Conservation (phyloP, 169 alveolate species). For the Theileria sp. region DNA sequence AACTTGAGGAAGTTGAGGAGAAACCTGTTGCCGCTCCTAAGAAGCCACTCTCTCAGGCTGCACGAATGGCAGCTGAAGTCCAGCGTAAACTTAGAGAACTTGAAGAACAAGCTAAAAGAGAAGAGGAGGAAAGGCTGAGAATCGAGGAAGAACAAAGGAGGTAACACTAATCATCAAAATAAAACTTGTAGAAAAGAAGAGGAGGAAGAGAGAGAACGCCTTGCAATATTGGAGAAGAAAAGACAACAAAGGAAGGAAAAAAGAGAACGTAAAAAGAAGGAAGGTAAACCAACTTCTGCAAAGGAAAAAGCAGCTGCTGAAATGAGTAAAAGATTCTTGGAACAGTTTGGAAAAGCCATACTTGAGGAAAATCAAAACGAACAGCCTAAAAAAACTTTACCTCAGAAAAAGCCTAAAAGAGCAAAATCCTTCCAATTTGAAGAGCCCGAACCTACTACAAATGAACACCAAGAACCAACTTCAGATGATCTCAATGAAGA, state of each 20-base stretch:
- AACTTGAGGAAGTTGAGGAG: constrained; percentile 43
- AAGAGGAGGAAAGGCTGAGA: constrained; percentile 77
- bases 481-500: constrained; percentile 19
- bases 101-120: constrained; percentile 74
- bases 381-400: constrained; percentile 38
- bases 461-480: constrained; percentile 1
- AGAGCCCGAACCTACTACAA: constrained; percentile 30
- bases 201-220: constrained; percentile 52
- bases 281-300: constrained; percentile 79
- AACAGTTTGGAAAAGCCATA: constrained; percentile 71
- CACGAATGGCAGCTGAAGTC: constrained; percentile 82
- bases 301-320: constrained; percentile 78
- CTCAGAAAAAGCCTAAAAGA: constrained; percentile 21
- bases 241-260: constrained; percentile 78
- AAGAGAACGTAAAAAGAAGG: constrained; percentile 77
- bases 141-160: constrained; percentile 77
- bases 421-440: constrained; percentile 25
- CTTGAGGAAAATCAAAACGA: constrained; percentile 46
- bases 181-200: constrained; percentile 26
- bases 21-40: constrained; percentile 16
- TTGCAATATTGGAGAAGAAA: constrained; percentile 65
- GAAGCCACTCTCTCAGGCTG: constrained; percentile 70
- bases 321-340: constrained; percentile 74
- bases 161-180: neutral
- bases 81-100: constrained; percentile 72